Base-by-base conservation (phyloP, 345 rosid genomes). In the Geranium rotundifolium region DNA sequence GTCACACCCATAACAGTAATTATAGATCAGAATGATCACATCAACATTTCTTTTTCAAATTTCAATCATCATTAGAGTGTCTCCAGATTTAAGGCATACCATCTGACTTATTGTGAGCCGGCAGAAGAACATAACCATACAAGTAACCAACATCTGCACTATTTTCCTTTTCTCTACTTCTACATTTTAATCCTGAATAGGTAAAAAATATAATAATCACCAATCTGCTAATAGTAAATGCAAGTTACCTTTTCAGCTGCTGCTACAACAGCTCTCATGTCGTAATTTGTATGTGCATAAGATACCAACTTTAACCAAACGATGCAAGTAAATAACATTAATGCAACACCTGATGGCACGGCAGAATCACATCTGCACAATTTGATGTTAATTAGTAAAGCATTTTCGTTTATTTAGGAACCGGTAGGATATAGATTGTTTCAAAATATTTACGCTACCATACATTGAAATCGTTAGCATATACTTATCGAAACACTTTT, bases 281-380 rank as follows among this genome's bases (percentile, higher is more conserved):
- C 99, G 65, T 71, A 76, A 81, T 67, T 90, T 19, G 99, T 88
- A 78, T 93, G 99, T 19, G 91, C 99, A 68, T 86, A 93, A 34
- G 99, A 90, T 34, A 93, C 90, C 81, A 90, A 70, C 78, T 93
- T 93, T 61, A 93, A 69, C 97, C 99, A 93, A 69, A 90, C 99
- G 56, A 93, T 85, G 78, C 97, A 88, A 69, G 99, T 78, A 75
- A 93, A 80, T 55, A 88, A 85, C 99, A 93, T 93, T 82, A 93
- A 74, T 0, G 96, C 78, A 61, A 81, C 84, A 60, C 97, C 99
- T 20, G 90, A 90, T 60, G 85, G 69, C 71, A 93, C 80, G 54
- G 92, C 96, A 16, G 97, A 93, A 74, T 86, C 95, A 72, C 95
- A 88, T 73, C 97, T 93, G 84, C 77, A 78, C 72, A 66, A 62